Conservation (phyloP, 2,329 filamentous ascomycete genomes). For the Fusarium buharicum region DNA sequence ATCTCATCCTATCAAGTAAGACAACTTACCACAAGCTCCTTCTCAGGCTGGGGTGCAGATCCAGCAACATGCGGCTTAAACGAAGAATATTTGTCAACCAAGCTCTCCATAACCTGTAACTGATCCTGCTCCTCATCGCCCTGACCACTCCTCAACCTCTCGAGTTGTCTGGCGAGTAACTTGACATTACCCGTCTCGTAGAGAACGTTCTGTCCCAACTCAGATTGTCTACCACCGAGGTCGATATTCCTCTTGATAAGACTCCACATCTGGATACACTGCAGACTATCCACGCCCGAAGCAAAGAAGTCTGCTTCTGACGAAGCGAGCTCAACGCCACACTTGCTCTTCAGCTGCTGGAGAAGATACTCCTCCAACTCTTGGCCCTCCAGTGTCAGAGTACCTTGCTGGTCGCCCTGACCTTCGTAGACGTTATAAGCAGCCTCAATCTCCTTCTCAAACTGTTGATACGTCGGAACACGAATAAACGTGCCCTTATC, state of each 20-base stretch:
- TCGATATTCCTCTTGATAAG: slow-evolving; percentile 63
- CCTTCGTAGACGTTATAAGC: slow-evolving; percentile 47
- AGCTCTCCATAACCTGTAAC: slow-evolving; percentile 47
- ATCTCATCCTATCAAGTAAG: fast-evolving
- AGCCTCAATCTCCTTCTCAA: slow-evolving; percentile 56
- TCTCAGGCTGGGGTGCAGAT: slow-evolving; percentile 36
- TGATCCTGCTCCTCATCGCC: slow-evolving; percentile 35
- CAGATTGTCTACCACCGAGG: slow-evolving; percentile 52
- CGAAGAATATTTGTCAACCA: slow-evolving; percentile 53
- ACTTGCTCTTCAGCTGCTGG: slow-evolving; percentile 48
- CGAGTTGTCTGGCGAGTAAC: slow-evolving; percentile 35
- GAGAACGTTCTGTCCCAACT: slow-evolving; percentile 65
- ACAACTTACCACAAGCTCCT: slow-evolving; percentile 48
- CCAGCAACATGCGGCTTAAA: slow-evolving; percentile 45
- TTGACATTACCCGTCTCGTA: slow-evolving; percentile 60
- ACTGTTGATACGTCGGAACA: slow-evolving; percentile 58
- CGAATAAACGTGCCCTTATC: slow-evolving; percentile 67
- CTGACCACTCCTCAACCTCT: slow-evolving; percentile 39
- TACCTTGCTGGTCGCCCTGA: slow-evolving; percentile 4
- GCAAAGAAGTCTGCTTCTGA: slow-evolving; percentile 64
- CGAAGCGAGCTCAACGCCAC: neutral
- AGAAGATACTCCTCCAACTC: slow-evolving; percentile 50
- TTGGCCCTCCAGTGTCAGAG: neutral
- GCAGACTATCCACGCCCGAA: slow-evolving; percentile 67
- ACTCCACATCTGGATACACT: slow-evolving; percentile 65